Evolutionary conservation across 1,284 basidiomycete genomes (phyloP), one percentile per base, ranked within the genome.

Genomic region (Leccinum fallax): DNA sequence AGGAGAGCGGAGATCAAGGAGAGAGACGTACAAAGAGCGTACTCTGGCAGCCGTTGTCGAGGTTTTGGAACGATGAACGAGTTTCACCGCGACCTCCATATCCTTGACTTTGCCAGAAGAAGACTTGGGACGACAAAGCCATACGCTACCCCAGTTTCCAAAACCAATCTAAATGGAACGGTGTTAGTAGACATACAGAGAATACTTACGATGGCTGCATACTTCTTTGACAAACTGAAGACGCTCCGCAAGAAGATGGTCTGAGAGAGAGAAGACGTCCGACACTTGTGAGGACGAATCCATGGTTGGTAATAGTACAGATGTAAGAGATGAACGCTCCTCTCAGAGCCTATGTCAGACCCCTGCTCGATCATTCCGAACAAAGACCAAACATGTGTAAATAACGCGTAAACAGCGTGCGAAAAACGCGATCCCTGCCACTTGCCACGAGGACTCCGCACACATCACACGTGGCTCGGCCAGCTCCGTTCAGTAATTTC

Each of bases 111-210:
- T 78, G 58, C 77, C 74, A 7, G 79, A 75, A 38, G 76, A 74
- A 11, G 79, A 77, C 74, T 86, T 90, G 60, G 89, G 87, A 51
- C 78, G 78, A 71, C 87, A 90, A 66, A 89, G 74, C 90, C 90
- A 92, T 61, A 92, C 90, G 70, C 88, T 90, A 55, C 92, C 92
- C 92, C 92, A 94, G 77, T 94, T 94, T 43, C 92, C 92, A 73
- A 85, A 93, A 26, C 92, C 92, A 77, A 93, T 89, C 89, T 93
- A 26, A 19, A 6, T 38, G 1, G 34, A 55, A 51, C 7, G 61
- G 38, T 53, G 59, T 53, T 58, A 55, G 62, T 21, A 55, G 36
- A 52, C 13, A 49, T 55, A 13, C 55, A 43, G 38, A 58, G 38
- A 21, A 46, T 28, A 63, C 36, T 34, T 34, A 34, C 34, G 13